phyloP scores from a whole-genome alignment of 1,139 yeast genomes.

The Yamadazyma atmosphaerica region DNA sequence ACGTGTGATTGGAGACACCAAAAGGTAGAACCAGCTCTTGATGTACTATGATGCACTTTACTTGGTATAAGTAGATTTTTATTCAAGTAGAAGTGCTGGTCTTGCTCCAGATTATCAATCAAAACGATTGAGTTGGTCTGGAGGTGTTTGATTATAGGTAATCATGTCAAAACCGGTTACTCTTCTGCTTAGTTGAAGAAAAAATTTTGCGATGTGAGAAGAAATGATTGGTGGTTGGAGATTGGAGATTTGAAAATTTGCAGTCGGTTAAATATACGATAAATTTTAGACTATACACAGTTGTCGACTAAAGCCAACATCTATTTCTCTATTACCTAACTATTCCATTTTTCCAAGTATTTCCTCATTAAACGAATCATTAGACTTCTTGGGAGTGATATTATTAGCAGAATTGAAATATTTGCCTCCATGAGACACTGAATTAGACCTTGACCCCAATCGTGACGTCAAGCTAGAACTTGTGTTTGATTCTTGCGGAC shows the following conservation, averaged over 20 bases:
- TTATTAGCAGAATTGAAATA: conserved; percentile 5
- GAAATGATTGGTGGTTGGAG: too few relatives aligned
- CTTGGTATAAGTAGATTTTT: conserved; percentile 6
- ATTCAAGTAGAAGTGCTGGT: conserved; percentile 19
- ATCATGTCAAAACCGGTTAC: conserved; percentile 11
- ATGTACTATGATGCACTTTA: conserved; percentile 54
- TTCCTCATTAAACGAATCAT: conserved; percentile 13
- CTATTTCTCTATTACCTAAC: background rate
- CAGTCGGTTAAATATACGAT: too few relatives aligned
- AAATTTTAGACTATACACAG: too few relatives aligned
- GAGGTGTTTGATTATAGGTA: conserved; percentile 33
- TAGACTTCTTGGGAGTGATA: conserved; percentile 4
- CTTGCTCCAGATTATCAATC: conserved; percentile 43
- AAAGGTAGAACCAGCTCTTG: conserved; percentile 34
- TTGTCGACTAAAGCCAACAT: background rate
- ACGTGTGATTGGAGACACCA: conserved; percentile 57
- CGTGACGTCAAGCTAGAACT: background rate
- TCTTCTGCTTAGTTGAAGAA: background rate
- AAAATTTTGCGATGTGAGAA: background rate
- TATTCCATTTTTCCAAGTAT: conserved; percentile 19
- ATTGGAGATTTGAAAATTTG: too few relatives aligned
- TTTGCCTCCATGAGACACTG: conserved; percentile 1
- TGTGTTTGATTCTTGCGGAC: background rate
- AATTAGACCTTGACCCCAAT: conserved; percentile 1
- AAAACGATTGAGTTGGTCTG: conserved; percentile 43